Evolutionary conservation across 768 basidiomycete species (phyloP).

Genomic region (Rubroboletus satanas): DNA sequence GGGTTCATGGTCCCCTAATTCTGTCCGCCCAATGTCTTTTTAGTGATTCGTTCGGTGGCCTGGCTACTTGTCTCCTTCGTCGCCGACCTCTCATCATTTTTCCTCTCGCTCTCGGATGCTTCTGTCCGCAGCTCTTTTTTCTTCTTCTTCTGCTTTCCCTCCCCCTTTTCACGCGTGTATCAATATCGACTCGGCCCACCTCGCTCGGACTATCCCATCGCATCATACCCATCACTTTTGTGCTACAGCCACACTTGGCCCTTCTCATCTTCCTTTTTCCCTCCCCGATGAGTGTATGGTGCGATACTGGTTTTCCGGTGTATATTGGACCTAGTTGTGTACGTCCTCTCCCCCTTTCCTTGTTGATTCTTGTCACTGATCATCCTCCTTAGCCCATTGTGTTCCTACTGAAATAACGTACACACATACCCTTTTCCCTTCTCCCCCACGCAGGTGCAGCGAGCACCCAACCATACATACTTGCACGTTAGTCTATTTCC

Average conservation of each 20-base stretch:
- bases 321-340: slow-evolving; percentile 28
- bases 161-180: slow-evolving; percentile 20
- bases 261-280: background rate
- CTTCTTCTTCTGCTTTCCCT: background rate
- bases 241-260: slow-evolving; percentile 18
- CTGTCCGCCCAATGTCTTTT: slow-evolving; percentile 22
- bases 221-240: slow-evolving; percentile 29
- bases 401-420: slow-evolving; percentile 26
- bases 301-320: slow-evolving; percentile 32
- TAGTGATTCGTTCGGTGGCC: slow-evolving; percentile 22
- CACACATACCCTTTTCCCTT: slow-evolving; percentile 25
- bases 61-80: slow-evolving; percentile 18
- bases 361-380: slow-evolving; percentile 9
- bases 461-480: slow-evolving; percentile 18
- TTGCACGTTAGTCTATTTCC: slow-evolving; percentile 18
- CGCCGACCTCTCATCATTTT: slow-evolving; percentile 1
- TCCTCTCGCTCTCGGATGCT: background rate
- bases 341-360: background rate
- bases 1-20: slow-evolving; percentile 25
- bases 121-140: background rate
- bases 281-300: slow-evolving; percentile 29
- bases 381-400: slow-evolving; percentile 17
- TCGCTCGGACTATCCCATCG: slow-evolving; percentile 31
- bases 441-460: slow-evolving; percentile 16
- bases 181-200: slow-evolving; percentile 31